phyloP scores from a whole-genome alignment of 2,329 filamentous ascomycete genomes.

The Aspergillus latus region DNA sequence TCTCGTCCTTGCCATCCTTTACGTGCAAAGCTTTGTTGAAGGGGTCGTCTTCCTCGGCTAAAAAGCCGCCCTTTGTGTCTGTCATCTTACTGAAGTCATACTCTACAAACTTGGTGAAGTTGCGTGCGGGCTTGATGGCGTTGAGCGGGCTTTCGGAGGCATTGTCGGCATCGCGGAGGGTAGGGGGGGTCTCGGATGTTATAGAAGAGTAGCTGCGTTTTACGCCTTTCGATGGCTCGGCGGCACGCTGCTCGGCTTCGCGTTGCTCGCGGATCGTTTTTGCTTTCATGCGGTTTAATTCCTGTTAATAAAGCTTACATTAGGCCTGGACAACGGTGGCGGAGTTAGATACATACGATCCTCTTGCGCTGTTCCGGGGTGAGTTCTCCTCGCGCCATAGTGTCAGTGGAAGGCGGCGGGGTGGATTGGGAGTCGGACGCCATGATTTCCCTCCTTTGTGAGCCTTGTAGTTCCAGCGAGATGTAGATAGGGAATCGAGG shows the following conservation, averaged over 20 bases:
- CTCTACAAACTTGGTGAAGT: conserved; percentile 92
- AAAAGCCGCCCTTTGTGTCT: conserved; percentile 93
- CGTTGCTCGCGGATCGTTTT: conserved; percentile 79
- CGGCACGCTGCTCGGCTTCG: conserved; percentile 60
- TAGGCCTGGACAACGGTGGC: background rate
- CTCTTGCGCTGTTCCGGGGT: conserved; percentile 45
- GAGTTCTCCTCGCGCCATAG: background rate
- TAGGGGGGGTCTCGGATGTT: conserved; percentile 55
- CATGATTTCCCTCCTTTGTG: background rate
- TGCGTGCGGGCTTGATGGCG: conserved; percentile 71
- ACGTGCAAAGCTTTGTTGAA: conserved; percentile 74
- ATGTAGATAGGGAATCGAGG: background rate
- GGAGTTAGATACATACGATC: conserved; percentile 44
- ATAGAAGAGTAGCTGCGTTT: conserved; percentile 72
- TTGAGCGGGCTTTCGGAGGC: conserved; percentile 42
- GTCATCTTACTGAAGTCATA: conserved; percentile 98
- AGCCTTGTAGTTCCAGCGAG: background rate
- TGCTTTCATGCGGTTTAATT: conserved; percentile 82
- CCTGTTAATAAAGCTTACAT: conserved; percentile 52
- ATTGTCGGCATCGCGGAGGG: conserved; percentile 61
- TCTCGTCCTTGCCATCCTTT: conserved; percentile 54
- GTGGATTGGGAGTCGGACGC: background rate
- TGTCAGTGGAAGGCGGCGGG: background rate
- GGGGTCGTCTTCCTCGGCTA: conserved; percentile 88
- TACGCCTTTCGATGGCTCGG: conserved; percentile 50